Evolutionary conservation across 106 monocot species (phyloP).

Genomic region (Dactylorhiza incarnata): DNA sequence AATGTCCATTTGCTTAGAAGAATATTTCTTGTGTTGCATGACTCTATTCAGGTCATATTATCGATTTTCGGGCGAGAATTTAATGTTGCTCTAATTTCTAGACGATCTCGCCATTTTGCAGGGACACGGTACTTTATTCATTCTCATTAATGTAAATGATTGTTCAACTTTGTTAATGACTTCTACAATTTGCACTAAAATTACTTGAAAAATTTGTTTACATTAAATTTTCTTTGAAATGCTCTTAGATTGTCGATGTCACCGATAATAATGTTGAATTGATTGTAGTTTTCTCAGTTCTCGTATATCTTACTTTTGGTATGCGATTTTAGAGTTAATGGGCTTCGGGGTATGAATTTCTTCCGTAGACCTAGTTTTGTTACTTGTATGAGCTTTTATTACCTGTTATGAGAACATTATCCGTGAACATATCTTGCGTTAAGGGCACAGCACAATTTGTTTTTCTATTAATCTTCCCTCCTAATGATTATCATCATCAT

Average conservation of each 20-base stretch:
- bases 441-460: neutral
- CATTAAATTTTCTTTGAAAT: neutral
- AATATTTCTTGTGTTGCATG: neutral
- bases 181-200: neutral
- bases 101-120: conserved; percentile 97
- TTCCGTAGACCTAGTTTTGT: neutral
- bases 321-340: neutral
- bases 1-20: neutral
- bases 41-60: conserved; percentile 42
- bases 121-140: conserved; percentile 72
- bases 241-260: neutral
- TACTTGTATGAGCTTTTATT: neutral
- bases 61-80: conserved; percentile 87
- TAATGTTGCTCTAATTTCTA: conserved; percentile 67
- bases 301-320: neutral
- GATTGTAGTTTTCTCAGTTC: neutral
- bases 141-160: neutral
- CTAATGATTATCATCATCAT: neutral
- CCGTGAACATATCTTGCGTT: neutral
- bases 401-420: neutral
- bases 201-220: neutral
- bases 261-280: neutral
- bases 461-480: neutral
- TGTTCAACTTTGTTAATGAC: neutral
- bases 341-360: neutral